Evolutionary conservation across 2,329 filamentous ascomycete species (phyloP), one percentile per base, ranked within the genome.

Genomic region (Didymella lethalis): DNA sequence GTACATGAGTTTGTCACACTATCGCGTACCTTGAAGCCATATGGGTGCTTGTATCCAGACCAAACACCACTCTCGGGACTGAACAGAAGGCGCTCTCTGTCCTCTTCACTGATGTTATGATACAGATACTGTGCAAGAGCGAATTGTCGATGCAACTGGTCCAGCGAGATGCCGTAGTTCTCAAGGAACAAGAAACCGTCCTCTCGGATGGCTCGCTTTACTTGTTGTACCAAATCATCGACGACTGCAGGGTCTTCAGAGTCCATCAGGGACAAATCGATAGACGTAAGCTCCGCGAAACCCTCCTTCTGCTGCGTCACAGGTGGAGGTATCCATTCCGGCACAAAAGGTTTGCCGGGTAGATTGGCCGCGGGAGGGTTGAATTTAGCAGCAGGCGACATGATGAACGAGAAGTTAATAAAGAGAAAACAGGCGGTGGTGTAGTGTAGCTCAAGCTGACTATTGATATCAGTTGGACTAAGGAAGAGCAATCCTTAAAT

Each of bases 31-130:
- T 80, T 81, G 74, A 77, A 82, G 61, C 75, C 82, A 66, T 72
- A 80, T n/a, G 62, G 80, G 61, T 77, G 81, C 66, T 84, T 84
- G 69, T 82, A 84, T 0, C 82, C 82, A 3, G 82, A 81, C 78
- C 80, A 84, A 1, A 74, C 64, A n/a, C 82, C 82, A 0, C 74
- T 81, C 4, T 81, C 78, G 0, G 82, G 82, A 61, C 79, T 68
- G 63, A 81, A 84, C 0, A 83, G 76, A 16, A 84, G 77, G 1
- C 77, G 75, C 54, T 81, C 65, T 64, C 82, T 83, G 63, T 84
- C 82, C 54, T 82, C 79, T 7, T 83, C 79, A 14, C 73, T 80
- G 25, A 84, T 84, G 59, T 84, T 82, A 36, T 77, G 62, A 69
- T 83, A 82, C 32, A 83, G 62, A 50, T 83, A 84, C 49, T 84